Conservation (phyloP, 805 yeast species). For the Lachancea mirantina region DNA sequence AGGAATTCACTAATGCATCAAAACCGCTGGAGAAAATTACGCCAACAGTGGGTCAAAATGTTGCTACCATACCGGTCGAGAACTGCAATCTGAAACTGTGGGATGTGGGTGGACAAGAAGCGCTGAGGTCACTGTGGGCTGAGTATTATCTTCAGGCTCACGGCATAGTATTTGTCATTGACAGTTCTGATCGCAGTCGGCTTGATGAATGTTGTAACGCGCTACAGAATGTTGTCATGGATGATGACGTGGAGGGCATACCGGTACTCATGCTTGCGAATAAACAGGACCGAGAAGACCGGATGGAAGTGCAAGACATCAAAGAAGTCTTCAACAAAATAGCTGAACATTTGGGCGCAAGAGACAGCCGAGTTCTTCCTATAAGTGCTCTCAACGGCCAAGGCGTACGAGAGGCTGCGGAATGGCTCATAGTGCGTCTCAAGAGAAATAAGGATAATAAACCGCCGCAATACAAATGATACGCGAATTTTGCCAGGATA, state of each 20-base stretch:
- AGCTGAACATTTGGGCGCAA: slow-evolving; percentile 78
- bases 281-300: slow-evolving; percentile 74
- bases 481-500: too few relatives aligned
- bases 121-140: slow-evolving; percentile 80
- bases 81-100: slow-evolving; percentile 64
- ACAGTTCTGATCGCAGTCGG: slow-evolving; percentile 77
- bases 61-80: slow-evolving; percentile 38
- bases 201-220: slow-evolving; percentile 75
- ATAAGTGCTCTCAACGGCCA: slow-evolving; percentile 73
- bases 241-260: slow-evolving; percentile 62
- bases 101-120: slow-evolving; percentile 95
- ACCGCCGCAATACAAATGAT: slow-evolving; percentile 31
- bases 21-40: slow-evolving; percentile 57
- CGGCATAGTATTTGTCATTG: slow-evolving; percentile 88
- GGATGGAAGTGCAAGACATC: slow-evolving; percentile 69
- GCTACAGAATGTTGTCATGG: slow-evolving; percentile 46
- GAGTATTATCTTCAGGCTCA: slow-evolving; percentile 81
- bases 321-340: slow-evolving; percentile 77
- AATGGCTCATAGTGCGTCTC: slow-evolving; percentile 76
- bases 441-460: slow-evolving; percentile 37
- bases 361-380: slow-evolving; percentile 86
- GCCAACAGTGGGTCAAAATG: slow-evolving; percentile 96
- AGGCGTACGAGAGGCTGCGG: slow-evolving; percentile 80
- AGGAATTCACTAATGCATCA: slow-evolving; percentile 41
- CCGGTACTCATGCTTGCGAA: slow-evolving; percentile 94